Evolutionary conservation across 208 protist genomes (phyloP), one percentile per base, ranked within the genome.

Genomic region (Trypanosoma caninum): DNA sequence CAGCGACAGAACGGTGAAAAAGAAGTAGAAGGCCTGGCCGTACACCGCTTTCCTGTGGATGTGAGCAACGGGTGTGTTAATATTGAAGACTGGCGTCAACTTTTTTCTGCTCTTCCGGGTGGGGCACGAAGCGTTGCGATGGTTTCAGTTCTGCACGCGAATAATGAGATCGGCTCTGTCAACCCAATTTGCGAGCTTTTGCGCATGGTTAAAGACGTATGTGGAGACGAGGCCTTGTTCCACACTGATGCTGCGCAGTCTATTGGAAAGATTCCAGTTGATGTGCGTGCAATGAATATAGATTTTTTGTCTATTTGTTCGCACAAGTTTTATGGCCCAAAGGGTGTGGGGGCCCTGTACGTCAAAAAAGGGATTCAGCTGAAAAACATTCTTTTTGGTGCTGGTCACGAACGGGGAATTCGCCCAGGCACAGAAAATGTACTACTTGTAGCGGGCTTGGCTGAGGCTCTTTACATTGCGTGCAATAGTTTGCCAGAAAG

Each of bases 321-420:
- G 6, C 98, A 99, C 76, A 99, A 99, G 71, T 87, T 99, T 31
- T 98, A 98, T 75, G 97, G 94, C 0, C 97, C 97, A 20, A 99
- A 98, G 51, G 94, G 94, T 40, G 60, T 80, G 2, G 89, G 85
- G 6, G 83, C 83, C 1, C 69, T 97, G 3, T 94, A 86, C 64
- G 71, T 93, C n/a, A 72, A 64, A 27, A 59, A 72, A 9, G 86
- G 78, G 11, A 75, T 90, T 30, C 16, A 28, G 16, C 23, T 94
- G 10, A 23, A 59, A n/a, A 91, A 87, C 60, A 65, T 93, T 31
- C 67, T 88, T 18, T 80, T 78, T 46, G 91, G 91, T 33, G 91
- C 87, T 2, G 84, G 84, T 23, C 91, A 96, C 58, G 91, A 96
- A 57, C 54, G 65, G 13, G 84, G 87, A 7, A 25, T 89, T 14